Percentiles rank a stretch among this genome's conserved stretches.
phyloP scores from a whole-genome alignment of 495 filamentous ascomycete genomes.

The Trichoderma parareesei region DNA sequence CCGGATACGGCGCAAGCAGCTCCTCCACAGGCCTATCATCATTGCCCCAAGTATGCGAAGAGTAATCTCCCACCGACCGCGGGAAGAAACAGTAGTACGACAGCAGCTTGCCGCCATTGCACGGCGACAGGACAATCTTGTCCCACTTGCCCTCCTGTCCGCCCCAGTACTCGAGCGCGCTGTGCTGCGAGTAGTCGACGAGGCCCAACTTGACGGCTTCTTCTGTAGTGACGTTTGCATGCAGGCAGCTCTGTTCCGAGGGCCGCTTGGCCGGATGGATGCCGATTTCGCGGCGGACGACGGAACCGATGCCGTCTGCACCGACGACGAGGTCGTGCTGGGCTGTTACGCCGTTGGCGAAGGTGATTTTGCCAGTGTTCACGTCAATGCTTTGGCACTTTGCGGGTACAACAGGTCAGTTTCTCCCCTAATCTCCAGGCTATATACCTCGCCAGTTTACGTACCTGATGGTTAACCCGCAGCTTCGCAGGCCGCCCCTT shows the following conservation, averaged over 20 bases:
- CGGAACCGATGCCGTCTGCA: conserved; percentile 19
- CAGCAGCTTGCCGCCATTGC: conserved; percentile 37
- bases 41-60: conserved; percentile 34
- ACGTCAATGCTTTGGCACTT: conserved; percentile 24
- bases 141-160: conserved; percentile 36
- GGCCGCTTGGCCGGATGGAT: conserved; percentile 16
- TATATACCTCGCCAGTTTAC: not conserved
- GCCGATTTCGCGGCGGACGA: conserved; percentile 17
- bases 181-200: conserved; percentile 35
- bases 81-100: conserved; percentile 47
- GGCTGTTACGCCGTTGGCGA: conserved; percentile 19
- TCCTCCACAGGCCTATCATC: conserved; percentile 27
- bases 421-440: not conserved
- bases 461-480: conserved; percentile 35
- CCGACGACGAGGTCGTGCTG: conserved; percentile 22
- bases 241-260: conserved; percentile 15
- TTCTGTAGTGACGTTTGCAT: conserved; percentile 18
- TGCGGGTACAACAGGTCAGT: not conserved
- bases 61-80: conserved; percentile 33
- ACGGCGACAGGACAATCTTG: conserved; percentile 43
- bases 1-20: conserved; percentile 36
- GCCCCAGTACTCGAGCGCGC: conserved; percentile 42
- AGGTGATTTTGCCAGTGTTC: conserved; percentile 25
- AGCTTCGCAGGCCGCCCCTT: conserved; percentile 35
- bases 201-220: conserved; percentile 35